Evolutionary conservation across 768 basidiomycete species (phyloP), one percentile per base, ranked within the genome.

Genomic region (Multifurca ochricompacta): DNA sequence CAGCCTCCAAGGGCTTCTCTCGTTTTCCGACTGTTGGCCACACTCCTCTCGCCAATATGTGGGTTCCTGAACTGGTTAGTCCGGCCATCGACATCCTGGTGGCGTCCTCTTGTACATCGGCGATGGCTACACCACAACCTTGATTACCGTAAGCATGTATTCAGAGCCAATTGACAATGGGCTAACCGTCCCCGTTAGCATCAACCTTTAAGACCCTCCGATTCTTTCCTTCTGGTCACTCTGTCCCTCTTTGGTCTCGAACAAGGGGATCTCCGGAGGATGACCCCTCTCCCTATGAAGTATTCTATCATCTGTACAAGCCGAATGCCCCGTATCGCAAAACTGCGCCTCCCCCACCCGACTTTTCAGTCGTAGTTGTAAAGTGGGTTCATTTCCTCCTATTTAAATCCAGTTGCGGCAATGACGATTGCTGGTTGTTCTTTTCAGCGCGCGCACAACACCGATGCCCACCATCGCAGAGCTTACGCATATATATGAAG

Each of bases 271-370:
- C 35, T 23, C 19, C 35, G 19, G 13, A 31, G 6, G 28, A 56
- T 39, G 52, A 37, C 42, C 46, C 59, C 28, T 78, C 83, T 1
- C 85, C 86, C 0, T 97, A 94, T 66, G 73, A 78, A 47, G 77
- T 91, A 3, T 97, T 96, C 70, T 98, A 77, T 68, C 86, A 96
- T 63, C 73, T 91, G 4, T 95, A 94, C 73, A 96, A 95, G 64
- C 95, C 95, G 2, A 82, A 81, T 6, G 90, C 91, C 0, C 75
- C 87, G 7, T 95, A 83, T 72, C 85, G 80, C 65, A 91, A 85
- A 71, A 85, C 81, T 0, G 70, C 78, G 1, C 88, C 86, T 5
- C 82, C 85, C 6, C 74, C 77, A 1, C 91, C 94, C 2, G 91
- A 96, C 68, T 98, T 91, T 68, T 77, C 83, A 47, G 70, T 96